phyloP scores from a whole-genome alignment of 495 filamentous ascomycete species.

The Hypoxylon subgilvum region DNA sequence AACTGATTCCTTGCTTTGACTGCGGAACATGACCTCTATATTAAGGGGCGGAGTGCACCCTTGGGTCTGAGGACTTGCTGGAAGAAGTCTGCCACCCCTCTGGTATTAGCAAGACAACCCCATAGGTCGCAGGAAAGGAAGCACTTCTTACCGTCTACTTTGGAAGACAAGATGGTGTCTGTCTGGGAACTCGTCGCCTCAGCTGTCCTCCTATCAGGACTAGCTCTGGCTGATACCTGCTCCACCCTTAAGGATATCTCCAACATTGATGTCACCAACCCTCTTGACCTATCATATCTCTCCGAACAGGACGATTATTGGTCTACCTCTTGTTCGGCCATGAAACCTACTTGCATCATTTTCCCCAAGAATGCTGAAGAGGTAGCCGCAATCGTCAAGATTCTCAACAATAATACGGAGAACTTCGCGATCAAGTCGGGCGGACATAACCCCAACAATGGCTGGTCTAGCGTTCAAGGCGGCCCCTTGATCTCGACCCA shows the following conservation, averaged over 20 bases:
- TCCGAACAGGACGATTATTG: constrained; percentile 55
- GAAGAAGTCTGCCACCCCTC: neutral
- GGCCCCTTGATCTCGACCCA: constrained; percentile 62
- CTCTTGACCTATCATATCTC: constrained; percentile 40
- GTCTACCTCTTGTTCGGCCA: constrained; percentile 51
- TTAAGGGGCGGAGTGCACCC: constrained; percentile 7
- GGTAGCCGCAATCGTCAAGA: constrained; percentile 43
- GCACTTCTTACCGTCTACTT: neutral
- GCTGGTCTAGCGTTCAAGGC: constrained; percentile 57
- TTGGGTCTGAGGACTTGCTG: neutral
- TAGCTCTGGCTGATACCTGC: constrained; percentile 42
- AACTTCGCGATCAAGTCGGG: constrained; percentile 59
- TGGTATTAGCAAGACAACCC: neutral
- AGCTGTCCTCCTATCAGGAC: constrained; percentile 16
- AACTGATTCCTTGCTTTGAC: neutral
- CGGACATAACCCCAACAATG: constrained; percentile 57
- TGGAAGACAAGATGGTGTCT: constrained; percentile 23
- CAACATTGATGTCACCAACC: constrained; percentile 42
- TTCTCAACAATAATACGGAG: constrained; percentile 46
- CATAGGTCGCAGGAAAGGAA: too few relatives aligned
- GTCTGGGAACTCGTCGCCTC: constrained; percentile 19
- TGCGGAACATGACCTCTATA: constrained; percentile 9
- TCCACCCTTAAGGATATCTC: constrained; percentile 40
- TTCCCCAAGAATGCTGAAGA: constrained; percentile 49
- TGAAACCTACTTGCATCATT: constrained; percentile 55